Conservation (phyloP, 2,329 filamentous ascomycete species). For the Aspergillus sergii region DNA sequence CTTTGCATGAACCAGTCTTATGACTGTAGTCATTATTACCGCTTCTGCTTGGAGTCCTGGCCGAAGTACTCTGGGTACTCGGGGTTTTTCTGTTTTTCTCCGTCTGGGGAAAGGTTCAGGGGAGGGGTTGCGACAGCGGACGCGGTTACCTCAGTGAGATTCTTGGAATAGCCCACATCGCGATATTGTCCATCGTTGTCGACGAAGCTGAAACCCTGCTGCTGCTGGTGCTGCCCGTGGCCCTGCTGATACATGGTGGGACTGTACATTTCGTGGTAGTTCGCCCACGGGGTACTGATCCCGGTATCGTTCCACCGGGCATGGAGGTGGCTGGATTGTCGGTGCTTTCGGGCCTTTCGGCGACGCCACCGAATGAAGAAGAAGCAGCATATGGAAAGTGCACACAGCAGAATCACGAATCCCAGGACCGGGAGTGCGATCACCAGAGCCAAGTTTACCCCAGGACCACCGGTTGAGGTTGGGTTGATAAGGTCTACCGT, state of each 20-base stretch:
- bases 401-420: slow-evolving; percentile 40
- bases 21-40: not conserved
- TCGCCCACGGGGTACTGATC: slow-evolving; percentile 34
- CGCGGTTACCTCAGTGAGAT: slow-evolving; percentile 7
- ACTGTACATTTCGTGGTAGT: slow-evolving; percentile 22
- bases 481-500: slow-evolving; percentile 26
- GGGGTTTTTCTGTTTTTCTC: slow-evolving; percentile 9
- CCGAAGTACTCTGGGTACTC: slow-evolving; percentile 8
- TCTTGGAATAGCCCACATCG: slow-evolving; percentile 21
- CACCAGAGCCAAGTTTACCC: slow-evolving; percentile 37
- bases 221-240: slow-evolving; percentile 6
- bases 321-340: slow-evolving; percentile 33
- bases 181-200: slow-evolving; percentile 30
- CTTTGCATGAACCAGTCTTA: not conserved
- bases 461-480: slow-evolving; percentile 13
- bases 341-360: slow-evolving; percentile 33
- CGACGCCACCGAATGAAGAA: slow-evolving; percentile 47
- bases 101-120: slow-evolving; percentile 7
- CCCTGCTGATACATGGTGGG: slow-evolving; percentile 14
- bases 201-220: slow-evolving; percentile 26
- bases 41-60: not conserved
- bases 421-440: slow-evolving; percentile 48
- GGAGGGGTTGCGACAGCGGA: slow-evolving; percentile 8
- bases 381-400: slow-evolving; percentile 41
- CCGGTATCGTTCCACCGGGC: slow-evolving; percentile 39